phyloP scores from a whole-genome alignment of 2,329 filamentous ascomycete species.

The Colletotrichum orchidophilum region DNA sequence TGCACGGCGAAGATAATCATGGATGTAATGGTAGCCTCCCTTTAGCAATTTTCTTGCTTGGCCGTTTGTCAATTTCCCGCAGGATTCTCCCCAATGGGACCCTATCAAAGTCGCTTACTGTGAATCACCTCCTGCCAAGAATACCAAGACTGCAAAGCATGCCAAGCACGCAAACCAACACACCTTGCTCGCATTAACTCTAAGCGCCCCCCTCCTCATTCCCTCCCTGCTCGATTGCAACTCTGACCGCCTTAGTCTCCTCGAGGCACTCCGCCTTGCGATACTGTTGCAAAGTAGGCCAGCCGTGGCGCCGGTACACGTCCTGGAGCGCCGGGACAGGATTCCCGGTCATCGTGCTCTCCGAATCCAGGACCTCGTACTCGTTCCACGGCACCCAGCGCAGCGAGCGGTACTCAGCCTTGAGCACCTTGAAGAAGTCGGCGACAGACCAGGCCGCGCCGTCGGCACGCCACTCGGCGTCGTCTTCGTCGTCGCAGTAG shows the following conservation, averaged over 20 bases:
- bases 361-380: conserved; percentile 36
- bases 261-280: conserved; percentile 38
- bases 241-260: neutral
- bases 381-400: conserved; percentile 35
- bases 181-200: neutral
- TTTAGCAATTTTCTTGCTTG: neutral
- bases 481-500: conserved; percentile 37
- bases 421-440: conserved; percentile 40
- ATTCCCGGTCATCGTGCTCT: neutral
- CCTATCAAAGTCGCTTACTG: too few relatives aligned
- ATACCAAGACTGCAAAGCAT: too few relatives aligned
- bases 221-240: neutral
- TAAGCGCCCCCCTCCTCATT: neutral
- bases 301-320: conserved; percentile 44
- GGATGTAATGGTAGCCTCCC: neutral
- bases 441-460: conserved; percentile 36
- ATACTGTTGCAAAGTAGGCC: conserved; percentile 42
- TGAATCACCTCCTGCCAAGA: too few relatives aligned
- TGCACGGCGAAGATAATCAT: neutral
- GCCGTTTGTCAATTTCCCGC: neutral
- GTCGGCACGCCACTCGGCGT: conserved; percentile 38
- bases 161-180: neutral
- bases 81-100: neutral
- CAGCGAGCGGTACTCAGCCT: conserved; percentile 38
- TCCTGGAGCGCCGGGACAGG: conserved; percentile 35